Base-by-base conservation (phyloP, 805 yeast species). In the Ogataea degrootiae region DNA sequence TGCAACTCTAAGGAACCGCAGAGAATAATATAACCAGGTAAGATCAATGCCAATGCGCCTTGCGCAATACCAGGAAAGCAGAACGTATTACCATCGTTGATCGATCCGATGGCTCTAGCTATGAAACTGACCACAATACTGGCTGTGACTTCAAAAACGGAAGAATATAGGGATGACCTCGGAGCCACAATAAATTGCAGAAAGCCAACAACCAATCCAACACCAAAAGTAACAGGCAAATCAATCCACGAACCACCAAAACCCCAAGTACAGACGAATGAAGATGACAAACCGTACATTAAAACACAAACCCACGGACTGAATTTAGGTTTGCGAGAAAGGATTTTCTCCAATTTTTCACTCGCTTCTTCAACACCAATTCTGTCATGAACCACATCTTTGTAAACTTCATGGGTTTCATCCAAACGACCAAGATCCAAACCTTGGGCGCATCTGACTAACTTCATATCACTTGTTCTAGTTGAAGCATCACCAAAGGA, bases 401-500 rank as follows among this genome's bases (percentile, higher is more conserved):
- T 92, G 67, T 92, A 92, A 39, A 92, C 79, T 43, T 77, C 74
- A 66, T 92, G 97, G 2, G 90, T 82, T 48, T 85, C 86, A 44
- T 89, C 86, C 41, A 92, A 70, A 61, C 89, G 90, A 52, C 86
- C 77, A 43, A 92, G 68, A 61, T 92, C 85, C 44, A 92, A 69
- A n/a, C 97, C 97, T 62, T 92, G 97, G 2, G 82, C 77, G 61
- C 91, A 85, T 57, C 96, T 76, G 2, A 92, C 91, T 50, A 92
- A 72, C 57, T 88, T 95, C 66, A 92, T 91, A 65, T 92, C 97
- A 6, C 97, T 85, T 0, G 98, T 92, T 69, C 96, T 87, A 0
- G 97, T 89, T 0, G 96, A 81, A 2, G 90, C 85, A 65, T 92
- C 98, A 62, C 96, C 96, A 66, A 91, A 92, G 0, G 97, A 86